Percentiles rank a stretch among this genome's conserved stretches.
Evolutionary conservation across 768 basidiomycete genomes (phyloP).

Genomic region (Hysterangium stoloniferum): DNA sequence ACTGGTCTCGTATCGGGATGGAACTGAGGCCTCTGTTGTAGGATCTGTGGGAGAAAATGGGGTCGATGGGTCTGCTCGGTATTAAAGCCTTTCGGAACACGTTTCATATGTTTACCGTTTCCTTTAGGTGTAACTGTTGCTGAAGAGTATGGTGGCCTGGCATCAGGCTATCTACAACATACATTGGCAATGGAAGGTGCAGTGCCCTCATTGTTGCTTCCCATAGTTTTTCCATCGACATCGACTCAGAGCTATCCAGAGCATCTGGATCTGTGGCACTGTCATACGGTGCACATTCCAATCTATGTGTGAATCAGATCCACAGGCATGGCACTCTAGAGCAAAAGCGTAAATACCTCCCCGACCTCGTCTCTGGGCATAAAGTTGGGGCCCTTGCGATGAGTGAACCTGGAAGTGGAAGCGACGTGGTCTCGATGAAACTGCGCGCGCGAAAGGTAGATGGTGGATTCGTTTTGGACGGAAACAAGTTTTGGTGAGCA

Average conservation of each 20-base stretch:
- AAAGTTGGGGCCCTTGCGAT: conserved; percentile 90
- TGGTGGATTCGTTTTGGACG: conserved; percentile 75
- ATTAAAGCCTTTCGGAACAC: conserved; percentile 14
- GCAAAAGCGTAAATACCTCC: conserved; percentile 82
- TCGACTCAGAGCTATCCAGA: conserved; percentile 51
- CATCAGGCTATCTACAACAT: conserved; percentile 79
- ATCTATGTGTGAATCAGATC: conserved; percentile 74
- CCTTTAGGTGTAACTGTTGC: conserved; percentile 51
- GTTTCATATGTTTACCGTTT: conserved; percentile 19
- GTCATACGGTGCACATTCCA: conserved; percentile 89
- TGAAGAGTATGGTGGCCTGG: conserved; percentile 74
- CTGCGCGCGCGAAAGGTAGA: conserved; percentile 70
- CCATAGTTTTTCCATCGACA: background rate
- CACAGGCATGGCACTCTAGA: conserved; percentile 74
- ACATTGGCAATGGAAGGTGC: conserved; percentile 86
- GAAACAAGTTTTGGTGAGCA: conserved; percentile 84
- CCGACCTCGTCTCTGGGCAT: conserved; percentile 68
- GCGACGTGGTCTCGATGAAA: conserved; percentile 94
- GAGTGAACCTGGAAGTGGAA: conserved; percentile 89
- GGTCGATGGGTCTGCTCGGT: conserved; percentile 88
- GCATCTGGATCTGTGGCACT: conserved; percentile 90
- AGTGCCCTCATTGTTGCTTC: conserved; percentile 4
- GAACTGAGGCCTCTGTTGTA: conserved; percentile 22
- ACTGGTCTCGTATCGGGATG: background rate
- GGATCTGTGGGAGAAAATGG: conserved; percentile 86